phyloP scores from a whole-genome alignment of 1,284 basidiomycete genomes.

The Ustilago nuda region DNA sequence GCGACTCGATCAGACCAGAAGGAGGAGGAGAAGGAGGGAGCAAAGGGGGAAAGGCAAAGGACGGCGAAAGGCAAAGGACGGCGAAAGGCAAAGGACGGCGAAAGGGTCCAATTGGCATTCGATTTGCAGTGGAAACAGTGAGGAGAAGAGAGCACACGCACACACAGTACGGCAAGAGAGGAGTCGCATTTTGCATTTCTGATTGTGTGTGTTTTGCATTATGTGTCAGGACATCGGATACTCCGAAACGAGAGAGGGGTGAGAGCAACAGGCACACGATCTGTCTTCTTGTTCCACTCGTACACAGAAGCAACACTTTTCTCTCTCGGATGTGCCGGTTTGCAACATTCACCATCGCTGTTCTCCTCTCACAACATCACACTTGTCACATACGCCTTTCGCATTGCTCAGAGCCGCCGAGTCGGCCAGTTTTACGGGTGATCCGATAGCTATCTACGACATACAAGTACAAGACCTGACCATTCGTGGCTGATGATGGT shows the following conservation, averaged over 20 bases:
- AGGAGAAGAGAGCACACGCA: background rate
- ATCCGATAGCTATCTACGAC: background rate
- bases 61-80: too few species aligned
- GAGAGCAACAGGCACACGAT: background rate
- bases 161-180: background rate
- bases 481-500: too few species aligned
- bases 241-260: background rate
- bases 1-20: too few species aligned
- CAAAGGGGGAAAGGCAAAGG: background rate
- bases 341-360: background rate
- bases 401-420: background rate
- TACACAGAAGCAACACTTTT: background rate
- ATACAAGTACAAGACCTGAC: background rate
- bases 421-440: background rate
- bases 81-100: background rate
- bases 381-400: background rate
- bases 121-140: background rate
- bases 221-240: conserved; percentile 4
- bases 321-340: background rate
- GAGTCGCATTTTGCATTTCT: background rate
- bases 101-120: conserved; percentile 2
- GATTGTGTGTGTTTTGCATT: background rate
- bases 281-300: background rate
- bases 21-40: conserved; percentile 1
- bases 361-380: background rate